phyloP scores from a whole-genome alignment of 352 stramenopile species.

The Phytophthora fragariaefolia region DNA sequence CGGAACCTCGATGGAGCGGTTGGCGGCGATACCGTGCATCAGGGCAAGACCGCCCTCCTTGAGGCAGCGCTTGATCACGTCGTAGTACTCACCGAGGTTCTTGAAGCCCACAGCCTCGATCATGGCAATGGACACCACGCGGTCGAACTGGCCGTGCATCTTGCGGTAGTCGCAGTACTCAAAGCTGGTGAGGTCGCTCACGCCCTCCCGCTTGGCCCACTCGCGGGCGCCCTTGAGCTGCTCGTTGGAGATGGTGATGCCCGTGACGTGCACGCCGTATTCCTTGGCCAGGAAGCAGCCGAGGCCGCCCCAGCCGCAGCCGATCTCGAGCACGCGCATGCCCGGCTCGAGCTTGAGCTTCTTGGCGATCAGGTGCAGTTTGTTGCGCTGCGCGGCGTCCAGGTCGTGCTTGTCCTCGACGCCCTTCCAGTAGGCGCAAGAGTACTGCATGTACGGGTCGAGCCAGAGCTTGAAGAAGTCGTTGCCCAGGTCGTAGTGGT shows the following conservation, averaged over 20 bases:
- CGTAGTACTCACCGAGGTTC: constrained; percentile 90
- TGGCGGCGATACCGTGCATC: constrained; percentile 86
- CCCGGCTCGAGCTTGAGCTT: constrained; percentile 87
- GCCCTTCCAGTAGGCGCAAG: constrained; percentile 87
- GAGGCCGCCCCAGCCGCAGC: constrained; percentile 90
- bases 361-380: constrained; percentile 88
- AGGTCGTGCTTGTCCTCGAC: constrained; percentile 74
- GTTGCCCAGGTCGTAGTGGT: constrained; percentile 91
- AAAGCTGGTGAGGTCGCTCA: constrained; percentile 88
- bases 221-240: constrained; percentile 88
- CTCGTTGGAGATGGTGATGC: constrained; percentile 92
- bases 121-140: constrained; percentile 90
- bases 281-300: constrained; percentile 89
- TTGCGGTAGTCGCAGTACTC: constrained; percentile 92
- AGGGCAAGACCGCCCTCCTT: constrained; percentile 80
- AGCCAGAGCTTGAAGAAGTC: constrained; percentile 92
- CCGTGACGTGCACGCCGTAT: constrained; percentile 87
- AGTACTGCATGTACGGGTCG: constrained; percentile 90
- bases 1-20: constrained; percentile 84
- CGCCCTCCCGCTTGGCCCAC: constrained; percentile 77
- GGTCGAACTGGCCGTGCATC: constrained; percentile 89
- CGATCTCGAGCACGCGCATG: constrained; percentile 90
- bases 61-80: constrained; percentile 80
- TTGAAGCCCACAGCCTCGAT: constrained; percentile 91
- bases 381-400: constrained; percentile 86